These are phyloP conservation scores for Artemisia argyi DNA, from an alignment of 129 eudicot genomes.

Conservation along the genomic window DNA sequence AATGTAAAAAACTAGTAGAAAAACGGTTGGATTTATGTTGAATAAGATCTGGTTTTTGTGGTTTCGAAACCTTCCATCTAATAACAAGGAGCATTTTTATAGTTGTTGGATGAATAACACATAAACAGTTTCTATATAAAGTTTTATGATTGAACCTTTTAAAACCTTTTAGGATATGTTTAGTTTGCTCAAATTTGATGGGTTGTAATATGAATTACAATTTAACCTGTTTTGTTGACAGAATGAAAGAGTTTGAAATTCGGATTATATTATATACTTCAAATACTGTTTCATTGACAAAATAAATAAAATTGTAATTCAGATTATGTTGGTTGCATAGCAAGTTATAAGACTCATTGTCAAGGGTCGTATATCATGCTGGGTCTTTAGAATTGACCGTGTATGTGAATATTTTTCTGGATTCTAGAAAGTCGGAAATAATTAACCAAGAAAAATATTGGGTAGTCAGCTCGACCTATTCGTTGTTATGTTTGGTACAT, in stretches of 20 bases:
- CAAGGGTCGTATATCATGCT: constrained; percentile 6
- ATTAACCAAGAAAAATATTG: neutral
- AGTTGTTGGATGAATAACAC: neutral
- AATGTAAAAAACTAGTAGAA: no score
- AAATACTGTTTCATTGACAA: no score
- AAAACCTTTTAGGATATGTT: no score
- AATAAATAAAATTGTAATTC: neutral
- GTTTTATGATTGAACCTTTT: no score
- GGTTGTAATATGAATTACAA: neutral
- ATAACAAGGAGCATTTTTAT: neutral
- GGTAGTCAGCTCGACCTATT: constrained; percentile 28
- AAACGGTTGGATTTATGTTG: no score
- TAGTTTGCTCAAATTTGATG: no score
- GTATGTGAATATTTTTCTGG: neutral
- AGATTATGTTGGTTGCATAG: no score
- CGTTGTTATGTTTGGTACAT: constrained; percentile 11
- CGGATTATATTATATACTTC: no score
- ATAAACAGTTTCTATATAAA: no score
- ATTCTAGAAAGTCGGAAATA: constrained; percentile 14
- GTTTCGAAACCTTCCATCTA: no score
- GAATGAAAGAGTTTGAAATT: no score
- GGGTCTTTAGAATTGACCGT: constrained; percentile 18
- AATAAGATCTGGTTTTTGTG: no score
- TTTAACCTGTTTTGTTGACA: neutral
- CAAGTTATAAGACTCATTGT: neutral